phyloP scores from a whole-genome alignment of 768 basidiomycete species.

The Panus rudis region DNA sequence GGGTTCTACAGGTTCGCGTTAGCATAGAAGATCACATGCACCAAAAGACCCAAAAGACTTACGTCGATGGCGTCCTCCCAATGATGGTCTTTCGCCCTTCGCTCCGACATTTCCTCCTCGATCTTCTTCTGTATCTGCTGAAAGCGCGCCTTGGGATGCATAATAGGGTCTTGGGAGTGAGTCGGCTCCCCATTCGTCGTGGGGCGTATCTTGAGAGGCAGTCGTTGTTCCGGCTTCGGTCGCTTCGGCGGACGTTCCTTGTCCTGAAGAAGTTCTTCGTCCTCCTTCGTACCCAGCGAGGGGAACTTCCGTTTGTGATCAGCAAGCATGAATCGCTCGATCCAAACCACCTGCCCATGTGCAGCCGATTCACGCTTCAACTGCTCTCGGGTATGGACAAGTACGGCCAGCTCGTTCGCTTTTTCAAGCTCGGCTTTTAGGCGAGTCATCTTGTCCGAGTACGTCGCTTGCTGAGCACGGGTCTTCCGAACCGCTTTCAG shows the following conservation, averaged over 20 bases:
- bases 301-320: slow-evolving; percentile 78
- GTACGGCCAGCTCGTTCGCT: slow-evolving; percentile 66
- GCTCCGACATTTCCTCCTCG: slow-evolving; percentile 46
- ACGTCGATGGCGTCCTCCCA: slow-evolving; percentile 91
- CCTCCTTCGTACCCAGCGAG: slow-evolving; percentile 49
- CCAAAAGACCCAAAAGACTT: slow-evolving; percentile 24
- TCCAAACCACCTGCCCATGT: slow-evolving; percentile 66
- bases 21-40: not conserved
- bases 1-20: slow-evolving; percentile 40
- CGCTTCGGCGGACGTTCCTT: slow-evolving; percentile 60
- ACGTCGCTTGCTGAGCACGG: slow-evolving; percentile 81
- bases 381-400: slow-evolving; percentile 64
- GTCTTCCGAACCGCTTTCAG: slow-evolving; percentile 94
- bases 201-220: slow-evolving; percentile 48
- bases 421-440: slow-evolving; percentile 69
- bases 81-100: slow-evolving; percentile 67
- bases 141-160: slow-evolving; percentile 63
- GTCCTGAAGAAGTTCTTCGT: slow-evolving; percentile 69
- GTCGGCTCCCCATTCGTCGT: slow-evolving; percentile 36
- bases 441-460: slow-evolving; percentile 81
- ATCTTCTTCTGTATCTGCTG: slow-evolving; percentile 52
- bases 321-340: slow-evolving; percentile 63
- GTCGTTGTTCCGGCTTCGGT: slow-evolving; percentile 26
- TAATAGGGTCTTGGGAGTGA: slow-evolving; percentile 46
- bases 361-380: slow-evolving; percentile 62